phyloP scores from a whole-genome alignment of 2,329 filamentous ascomycete genomes.

The Nothophoma quercina region DNA sequence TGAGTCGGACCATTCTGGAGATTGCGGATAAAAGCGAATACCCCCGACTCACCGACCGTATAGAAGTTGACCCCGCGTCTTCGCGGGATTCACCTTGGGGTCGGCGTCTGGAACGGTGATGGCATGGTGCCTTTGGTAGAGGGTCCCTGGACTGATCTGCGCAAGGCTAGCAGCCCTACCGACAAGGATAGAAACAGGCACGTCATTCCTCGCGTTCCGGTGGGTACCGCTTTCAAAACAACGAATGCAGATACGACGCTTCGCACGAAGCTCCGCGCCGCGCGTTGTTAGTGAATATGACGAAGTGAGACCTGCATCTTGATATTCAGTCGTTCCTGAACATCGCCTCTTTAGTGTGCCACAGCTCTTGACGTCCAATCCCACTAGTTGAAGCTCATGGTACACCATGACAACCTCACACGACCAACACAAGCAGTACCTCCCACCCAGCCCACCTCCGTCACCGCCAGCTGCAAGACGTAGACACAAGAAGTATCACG shows the following conservation, averaged over 20 bases:
- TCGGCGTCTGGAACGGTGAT: neutral
- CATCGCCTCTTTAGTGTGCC: slow-evolving; percentile 2
- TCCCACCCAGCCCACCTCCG: slow-evolving; percentile 40
- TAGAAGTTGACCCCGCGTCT: slow-evolving; percentile 6
- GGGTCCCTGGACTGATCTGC: slow-evolving; percentile 6
- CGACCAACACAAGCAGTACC: slow-evolving; percentile 19
- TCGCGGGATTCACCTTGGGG: neutral
- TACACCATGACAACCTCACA: slow-evolving; percentile 21
- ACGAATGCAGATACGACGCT: slow-evolving; percentile 3
- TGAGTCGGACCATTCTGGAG: slow-evolving; percentile 12
- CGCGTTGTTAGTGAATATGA: neutral
- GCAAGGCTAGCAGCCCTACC: slow-evolving; percentile 16
- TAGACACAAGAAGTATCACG: slow-evolving; percentile 32
- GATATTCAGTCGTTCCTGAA: neutral
- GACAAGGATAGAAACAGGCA: neutral
- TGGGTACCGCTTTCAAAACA: slow-evolving; percentile 9
- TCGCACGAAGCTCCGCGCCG: slow-evolving; percentile 7
- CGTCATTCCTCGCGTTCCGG: slow-evolving; percentile 9
- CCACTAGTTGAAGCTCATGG: neutral
- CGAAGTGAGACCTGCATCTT: too few relatives aligned
- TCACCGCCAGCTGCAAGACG: slow-evolving; percentile 33
- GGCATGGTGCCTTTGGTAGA: neutral
- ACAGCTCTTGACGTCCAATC: too few relatives aligned
- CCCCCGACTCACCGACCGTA: slow-evolving; percentile 7
- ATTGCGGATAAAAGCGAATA: slow-evolving; percentile 9